phyloP scores from a whole-genome alignment of 176 grass and related monocot species.

The Oryza coarctata region DNA sequence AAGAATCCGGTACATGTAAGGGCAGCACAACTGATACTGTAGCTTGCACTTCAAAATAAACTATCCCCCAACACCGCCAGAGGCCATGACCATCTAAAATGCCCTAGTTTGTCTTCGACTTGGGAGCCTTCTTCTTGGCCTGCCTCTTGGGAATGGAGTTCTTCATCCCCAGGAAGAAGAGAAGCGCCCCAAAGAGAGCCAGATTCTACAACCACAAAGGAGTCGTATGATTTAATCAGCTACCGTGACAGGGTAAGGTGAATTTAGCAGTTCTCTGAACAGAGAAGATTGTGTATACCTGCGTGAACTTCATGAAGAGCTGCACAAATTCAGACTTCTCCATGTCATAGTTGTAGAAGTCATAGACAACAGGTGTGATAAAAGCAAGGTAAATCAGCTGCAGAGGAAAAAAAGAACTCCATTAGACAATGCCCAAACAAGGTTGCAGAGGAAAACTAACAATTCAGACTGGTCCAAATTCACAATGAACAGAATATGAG shows the following conservation, averaged over 20 bases:
- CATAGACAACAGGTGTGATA: constrained; percentile 60
- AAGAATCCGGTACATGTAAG: constrained; percentile 37
- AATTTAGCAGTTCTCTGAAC: not conserved
- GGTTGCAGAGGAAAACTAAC: not conserved
- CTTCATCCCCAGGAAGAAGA: constrained; percentile 81
- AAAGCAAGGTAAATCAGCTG: constrained; percentile 60
- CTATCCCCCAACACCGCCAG: not conserved
- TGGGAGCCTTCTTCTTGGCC: constrained; percentile 56
- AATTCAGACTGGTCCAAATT: not conserved
- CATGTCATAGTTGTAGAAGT: constrained; percentile 84
- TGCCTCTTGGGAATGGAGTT: constrained; percentile 64
- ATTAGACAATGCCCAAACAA: not conserved
- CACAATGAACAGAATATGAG: not conserved
- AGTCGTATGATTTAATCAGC: not conserved
- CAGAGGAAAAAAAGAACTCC: not conserved
- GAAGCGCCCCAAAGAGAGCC: constrained; percentile 53
- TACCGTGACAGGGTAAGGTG: not conserved
- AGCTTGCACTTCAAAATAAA: constrained; percentile 39
- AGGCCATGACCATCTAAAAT: not conserved
- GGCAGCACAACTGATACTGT: constrained; percentile 20
- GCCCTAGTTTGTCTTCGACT: constrained; percentile 58
- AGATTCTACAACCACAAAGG: constrained; percentile 46
- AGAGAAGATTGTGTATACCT: constrained; percentile 34
- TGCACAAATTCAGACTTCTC: constrained; percentile 70
- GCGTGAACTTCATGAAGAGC: constrained; percentile 68